phyloP scores from a whole-genome alignment of 495 filamentous ascomycete species.

The Hyaloscypha hepaticicola region DNA sequence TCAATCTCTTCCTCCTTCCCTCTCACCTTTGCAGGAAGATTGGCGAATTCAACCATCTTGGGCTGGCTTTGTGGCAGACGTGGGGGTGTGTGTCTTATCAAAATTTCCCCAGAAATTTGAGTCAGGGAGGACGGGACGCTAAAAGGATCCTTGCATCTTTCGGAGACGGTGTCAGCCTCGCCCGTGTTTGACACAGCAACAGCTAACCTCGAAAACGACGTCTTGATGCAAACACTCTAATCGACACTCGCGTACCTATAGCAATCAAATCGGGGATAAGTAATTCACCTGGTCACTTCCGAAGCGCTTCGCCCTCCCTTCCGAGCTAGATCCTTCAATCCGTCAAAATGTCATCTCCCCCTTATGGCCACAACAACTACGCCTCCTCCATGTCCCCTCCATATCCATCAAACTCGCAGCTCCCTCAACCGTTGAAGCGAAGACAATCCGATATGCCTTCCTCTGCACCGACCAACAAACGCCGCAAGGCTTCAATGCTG shows the following conservation, averaged over 20 bases:
- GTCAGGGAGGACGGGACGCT: background rate
- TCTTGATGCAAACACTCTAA: too few relatives aligned
- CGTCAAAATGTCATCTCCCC: constrained; percentile 61
- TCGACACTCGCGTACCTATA: too few relatives aligned
- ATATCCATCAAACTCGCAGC: constrained; percentile 44
- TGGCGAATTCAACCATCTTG: constrained; percentile 34
- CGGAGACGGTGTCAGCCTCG: constrained; percentile 3
- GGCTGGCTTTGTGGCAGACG: background rate
- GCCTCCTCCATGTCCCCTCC: constrained; percentile 53
- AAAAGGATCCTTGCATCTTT: background rate
- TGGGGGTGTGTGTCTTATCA: constrained; percentile 12
- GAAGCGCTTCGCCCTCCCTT: background rate
- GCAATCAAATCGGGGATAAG: too few relatives aligned
- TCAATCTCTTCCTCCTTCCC: constrained; percentile 25
- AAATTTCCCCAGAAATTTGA: constrained; percentile 7
- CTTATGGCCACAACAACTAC: constrained; percentile 37
- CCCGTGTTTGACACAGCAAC: too few relatives aligned
- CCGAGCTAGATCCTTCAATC: background rate
- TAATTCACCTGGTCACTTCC: background rate
- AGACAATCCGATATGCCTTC: constrained; percentile 51
- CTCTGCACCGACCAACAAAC: constrained; percentile 50
- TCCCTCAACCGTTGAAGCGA: constrained; percentile 60
- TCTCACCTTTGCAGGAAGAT: constrained; percentile 11
- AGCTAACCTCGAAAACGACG: background rate
- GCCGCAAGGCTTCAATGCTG: constrained; percentile 62